Evolutionary conservation across 2,329 filamentous ascomycete species (phyloP).

Genomic region (Zelopaecilomyces penicillatus): DNA sequence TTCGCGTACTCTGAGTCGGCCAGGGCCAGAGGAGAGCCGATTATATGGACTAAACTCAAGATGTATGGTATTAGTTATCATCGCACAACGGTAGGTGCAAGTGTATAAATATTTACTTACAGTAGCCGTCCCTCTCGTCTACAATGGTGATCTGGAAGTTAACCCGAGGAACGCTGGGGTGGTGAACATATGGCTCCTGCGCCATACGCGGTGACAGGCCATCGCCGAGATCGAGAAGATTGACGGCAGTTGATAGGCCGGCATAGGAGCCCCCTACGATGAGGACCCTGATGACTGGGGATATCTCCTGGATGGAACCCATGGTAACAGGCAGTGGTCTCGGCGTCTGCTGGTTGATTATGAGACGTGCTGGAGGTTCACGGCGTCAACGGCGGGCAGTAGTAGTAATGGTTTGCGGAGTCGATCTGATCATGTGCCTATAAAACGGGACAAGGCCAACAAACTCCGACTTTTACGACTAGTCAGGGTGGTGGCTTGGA

Average conservation of each 20-base stretch:
- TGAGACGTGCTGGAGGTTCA: background rate
- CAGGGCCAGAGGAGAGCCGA: conserved; percentile 66
- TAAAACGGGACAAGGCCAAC: too few relatives aligned
- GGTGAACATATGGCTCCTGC: conserved; percentile 28
- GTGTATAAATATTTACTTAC: conserved; percentile 36
- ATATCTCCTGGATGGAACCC: conserved; percentile 20
- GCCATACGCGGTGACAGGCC: conserved; percentile 43
- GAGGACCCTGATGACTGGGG: conserved; percentile 46
- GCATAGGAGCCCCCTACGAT: conserved; percentile 65
- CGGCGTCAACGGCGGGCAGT: too few relatives aligned
- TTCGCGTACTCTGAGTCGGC: conserved; percentile 53
- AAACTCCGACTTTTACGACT: too few relatives aligned
- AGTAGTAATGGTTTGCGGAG: too few relatives aligned
- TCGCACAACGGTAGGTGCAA: background rate
- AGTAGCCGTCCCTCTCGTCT: conserved; percentile 77
- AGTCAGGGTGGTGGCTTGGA: too few relatives aligned
- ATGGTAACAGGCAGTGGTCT: conserved; percentile 13
- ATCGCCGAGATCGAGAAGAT: conserved; percentile 57
- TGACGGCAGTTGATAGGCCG: conserved; percentile 59
- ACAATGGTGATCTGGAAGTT: conserved; percentile 64
- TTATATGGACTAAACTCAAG: conserved; percentile 54
- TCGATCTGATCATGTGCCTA: too few relatives aligned
- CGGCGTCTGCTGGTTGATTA: background rate
- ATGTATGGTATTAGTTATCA: background rate
- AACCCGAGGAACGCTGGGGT: conserved; percentile 37